Evolutionary conservation across 257 asterid genomes (phyloP).

Genomic region (Vinca minor): DNA sequence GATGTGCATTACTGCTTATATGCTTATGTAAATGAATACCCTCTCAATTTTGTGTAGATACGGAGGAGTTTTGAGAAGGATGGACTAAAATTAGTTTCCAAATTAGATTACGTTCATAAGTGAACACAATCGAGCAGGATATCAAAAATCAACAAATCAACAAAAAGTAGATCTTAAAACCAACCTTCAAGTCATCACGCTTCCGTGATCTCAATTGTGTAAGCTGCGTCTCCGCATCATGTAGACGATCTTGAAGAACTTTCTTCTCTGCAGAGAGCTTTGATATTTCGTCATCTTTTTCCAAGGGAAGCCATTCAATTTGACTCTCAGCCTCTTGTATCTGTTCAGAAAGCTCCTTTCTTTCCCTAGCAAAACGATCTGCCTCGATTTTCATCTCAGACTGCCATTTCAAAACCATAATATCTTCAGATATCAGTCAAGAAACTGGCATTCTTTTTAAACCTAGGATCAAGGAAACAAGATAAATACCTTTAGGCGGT

Average conservation of each 20-base stretch:
- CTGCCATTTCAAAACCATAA: slow-evolving; percentile 39
- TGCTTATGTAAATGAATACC: not conserved
- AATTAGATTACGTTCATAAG: not conserved
- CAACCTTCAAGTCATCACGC: slow-evolving; percentile 86
- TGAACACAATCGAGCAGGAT: not conserved
- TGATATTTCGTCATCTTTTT: slow-evolving; percentile 68
- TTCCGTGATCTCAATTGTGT: slow-evolving; percentile 79
- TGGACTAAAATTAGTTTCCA: not conserved
- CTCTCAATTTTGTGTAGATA: not conserved
- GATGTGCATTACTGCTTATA: not conserved
- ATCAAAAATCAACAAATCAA: slow-evolving; percentile 1
- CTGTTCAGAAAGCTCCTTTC: slow-evolving; percentile 77
- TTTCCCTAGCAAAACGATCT: slow-evolving; percentile 82
- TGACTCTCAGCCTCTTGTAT: slow-evolving; percentile 82
- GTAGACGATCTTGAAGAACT: slow-evolving; percentile 66
- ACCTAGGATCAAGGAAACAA: slow-evolving; percentile 13
- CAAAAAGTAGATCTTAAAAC: slow-evolving; percentile 8
- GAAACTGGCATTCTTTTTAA: not conserved
- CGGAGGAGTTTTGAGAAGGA: not conserved
- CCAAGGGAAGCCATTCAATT: slow-evolving; percentile 98
- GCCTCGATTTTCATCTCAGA: slow-evolving; percentile 75
- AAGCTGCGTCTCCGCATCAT: slow-evolving; percentile 84
- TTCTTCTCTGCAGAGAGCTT: slow-evolving; percentile 76
- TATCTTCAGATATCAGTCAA: slow-evolving; percentile 9
- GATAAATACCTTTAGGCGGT: slow-evolving; percentile 67